Conservation (phyloP, 352 stramenopile species). For the Phytophthora cactorum region DNA sequence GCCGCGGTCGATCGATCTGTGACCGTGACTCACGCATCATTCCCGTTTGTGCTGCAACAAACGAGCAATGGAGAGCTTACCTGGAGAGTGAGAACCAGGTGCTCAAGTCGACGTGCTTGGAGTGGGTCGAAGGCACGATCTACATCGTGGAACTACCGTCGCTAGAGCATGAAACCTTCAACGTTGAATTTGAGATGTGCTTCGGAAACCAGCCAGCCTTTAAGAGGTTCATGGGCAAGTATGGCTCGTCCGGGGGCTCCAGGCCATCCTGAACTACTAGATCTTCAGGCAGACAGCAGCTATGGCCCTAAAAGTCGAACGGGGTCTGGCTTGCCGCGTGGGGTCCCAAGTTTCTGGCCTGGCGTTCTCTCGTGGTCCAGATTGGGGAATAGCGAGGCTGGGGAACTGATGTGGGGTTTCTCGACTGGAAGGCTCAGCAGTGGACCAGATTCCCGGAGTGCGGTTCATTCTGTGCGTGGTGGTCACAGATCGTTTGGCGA, state of each 20-base stretch:
- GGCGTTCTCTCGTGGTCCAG: too few species aligned
- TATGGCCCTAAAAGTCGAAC: neutral
- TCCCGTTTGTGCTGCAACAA: neutral
- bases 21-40: neutral
- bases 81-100: neutral
- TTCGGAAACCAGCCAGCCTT: neutral
- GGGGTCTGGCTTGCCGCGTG: neutral
- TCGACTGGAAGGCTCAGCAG: neutral
- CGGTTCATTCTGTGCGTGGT: neutral
- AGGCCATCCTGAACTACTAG: too few species aligned
- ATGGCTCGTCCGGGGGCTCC: neutral
- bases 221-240: neutral
- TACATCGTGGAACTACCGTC: neutral
- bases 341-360: neutral
- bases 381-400: too few species aligned
- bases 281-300: too few species aligned
- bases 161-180: neutral
- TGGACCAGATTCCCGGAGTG: neutral
- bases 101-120: neutral
- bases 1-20: neutral
- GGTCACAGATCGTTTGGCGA: neutral
- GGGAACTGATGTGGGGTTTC: neutral
- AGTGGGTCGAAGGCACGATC: neutral
- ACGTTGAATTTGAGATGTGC: neutral
- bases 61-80: neutral